Evolutionary conservation across 1,284 basidiomycete genomes (phyloP), one percentile per base, ranked within the genome.

Genomic region (Microbotryum lychnidis-dioicae): DNA sequence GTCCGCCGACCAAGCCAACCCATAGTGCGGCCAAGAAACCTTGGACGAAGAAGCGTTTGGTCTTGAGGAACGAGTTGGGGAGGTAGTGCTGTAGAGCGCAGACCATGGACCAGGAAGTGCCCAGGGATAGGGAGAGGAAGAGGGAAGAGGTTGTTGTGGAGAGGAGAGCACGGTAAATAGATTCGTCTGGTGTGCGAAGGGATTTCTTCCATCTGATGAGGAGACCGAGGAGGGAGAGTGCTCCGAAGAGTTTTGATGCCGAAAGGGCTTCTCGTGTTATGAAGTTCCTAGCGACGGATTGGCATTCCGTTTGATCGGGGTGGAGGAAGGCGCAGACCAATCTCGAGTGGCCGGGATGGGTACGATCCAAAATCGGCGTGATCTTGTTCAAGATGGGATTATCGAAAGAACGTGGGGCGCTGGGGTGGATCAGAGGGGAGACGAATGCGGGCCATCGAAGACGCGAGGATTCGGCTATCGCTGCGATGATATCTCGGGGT

Each of bases 11-110:
- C 20, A 59, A 46, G 2, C n/a, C 18, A 16, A 59, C 58, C 58
- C 58, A 59, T 2, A 59, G 52, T 12, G 51, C 58, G 4, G 58
- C 58, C 18, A 59, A 31, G 46, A 59, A 59, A 18, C 58, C 58
- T 27, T 59, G 52, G 3, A 16, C 18, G 25, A 29, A 58, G 46
- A 59, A 59, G 5, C 58, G 51, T 21, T 59, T 54, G 9, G 51
- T 54, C 51, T 51, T 51, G 6, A 59, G 21, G 29, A 59, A 42
- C 3, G 25, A 20, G 16, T 16, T 23, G 4, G 58, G 58, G 4
- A 59, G 50, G 51, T 49, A 54, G 25, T 49, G 44, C 29, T 59
- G 58, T 31, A 59, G 53, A 21, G 50, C 18, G 45, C 58, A 59
- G 31, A 59, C 54, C 16, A 52, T 59, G 29, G 44, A 20, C 58